phyloP scores from a whole-genome alignment of 371 early-diverging fungal genomes.

The Actinomucor elegans region DNA sequence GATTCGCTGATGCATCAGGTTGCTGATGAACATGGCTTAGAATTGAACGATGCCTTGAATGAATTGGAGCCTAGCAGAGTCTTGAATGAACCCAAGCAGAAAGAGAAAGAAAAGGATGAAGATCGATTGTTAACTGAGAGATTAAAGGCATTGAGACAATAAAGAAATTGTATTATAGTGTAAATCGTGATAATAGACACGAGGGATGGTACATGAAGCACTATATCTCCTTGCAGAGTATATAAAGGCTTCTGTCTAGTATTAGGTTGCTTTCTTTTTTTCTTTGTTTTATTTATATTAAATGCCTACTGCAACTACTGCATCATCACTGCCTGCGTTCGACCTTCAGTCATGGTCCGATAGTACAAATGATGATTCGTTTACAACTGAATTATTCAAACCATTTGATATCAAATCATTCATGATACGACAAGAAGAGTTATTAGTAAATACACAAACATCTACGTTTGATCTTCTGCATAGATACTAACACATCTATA shows the following conservation, averaged over 20 bases:
- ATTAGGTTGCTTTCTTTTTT: not conserved
- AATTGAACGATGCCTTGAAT: conserved; percentile 66
- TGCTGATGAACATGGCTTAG: conserved; percentile 93
- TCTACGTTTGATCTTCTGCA: too few species aligned
- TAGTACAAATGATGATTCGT: too few species aligned
- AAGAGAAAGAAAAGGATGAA: conserved; percentile 28
- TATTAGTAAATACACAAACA: too few species aligned
- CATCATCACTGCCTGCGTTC: not conserved
- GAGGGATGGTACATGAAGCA: too few species aligned
- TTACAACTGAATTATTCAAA: too few species aligned
- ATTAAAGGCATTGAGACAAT: conserved; percentile 38
- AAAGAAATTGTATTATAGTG: conserved; percentile 6
- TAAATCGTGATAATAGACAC: too few species aligned
- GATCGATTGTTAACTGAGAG: conserved; percentile 32
- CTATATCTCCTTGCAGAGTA: conserved; percentile 1
- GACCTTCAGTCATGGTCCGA: too few species aligned
- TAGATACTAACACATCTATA: too few species aligned
- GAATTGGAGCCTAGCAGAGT: conserved; percentile 50
- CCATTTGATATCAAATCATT: not conserved
- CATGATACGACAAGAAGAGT: too few species aligned
- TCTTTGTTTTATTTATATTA: not conserved
- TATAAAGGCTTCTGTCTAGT: not conserved
- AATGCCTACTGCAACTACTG: too few species aligned
- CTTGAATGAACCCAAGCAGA: conserved; percentile 19
- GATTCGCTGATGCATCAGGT: conserved; percentile 91